These are phyloP conservation scores for Fonsecaea monophora DNA, from an alignment of 2,329 filamentous ascomycete species.

Conservation along the genomic window DNA sequence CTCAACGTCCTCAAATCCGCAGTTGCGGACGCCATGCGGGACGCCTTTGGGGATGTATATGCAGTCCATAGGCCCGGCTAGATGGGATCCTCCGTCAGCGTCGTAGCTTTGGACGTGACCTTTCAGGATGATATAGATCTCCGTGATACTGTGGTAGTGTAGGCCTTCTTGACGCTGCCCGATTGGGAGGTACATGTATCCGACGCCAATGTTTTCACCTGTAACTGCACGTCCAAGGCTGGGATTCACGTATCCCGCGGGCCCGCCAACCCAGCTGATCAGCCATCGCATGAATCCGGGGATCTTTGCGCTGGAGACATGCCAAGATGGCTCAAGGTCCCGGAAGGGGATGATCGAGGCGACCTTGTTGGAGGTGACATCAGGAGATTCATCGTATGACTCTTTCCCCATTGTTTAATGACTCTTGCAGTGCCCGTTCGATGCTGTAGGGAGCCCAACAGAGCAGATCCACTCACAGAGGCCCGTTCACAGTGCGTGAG, in stretches of 20 bases:
- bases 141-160: not conserved
- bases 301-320: not conserved
- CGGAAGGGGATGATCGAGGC: not conserved
- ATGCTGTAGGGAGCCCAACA: no score
- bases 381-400: no score
- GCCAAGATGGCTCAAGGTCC: not conserved
- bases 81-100: constrained; percentile 1
- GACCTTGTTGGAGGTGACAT: no score
- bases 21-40: constrained; percentile 15
- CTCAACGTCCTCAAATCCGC: constrained; percentile 8
- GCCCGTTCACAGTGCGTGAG: no score
- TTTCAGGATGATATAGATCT: constrained; percentile 14
- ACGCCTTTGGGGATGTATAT: constrained; percentile 21
- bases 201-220: not conserved
- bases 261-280: not conserved
- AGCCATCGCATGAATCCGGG: not conserved
- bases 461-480: no score
- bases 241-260: not conserved
- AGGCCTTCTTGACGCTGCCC: not conserved
- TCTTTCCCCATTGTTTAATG: no score
- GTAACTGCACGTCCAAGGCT: not conserved
- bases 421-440: no score
- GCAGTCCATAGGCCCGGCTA: constrained; percentile 16
- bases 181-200: not conserved
- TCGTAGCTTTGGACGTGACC: constrained; percentile 14